Evolutionary conservation across 2,329 filamentous ascomycete species (phyloP).

Genomic region (Xylaria multiplex): DNA sequence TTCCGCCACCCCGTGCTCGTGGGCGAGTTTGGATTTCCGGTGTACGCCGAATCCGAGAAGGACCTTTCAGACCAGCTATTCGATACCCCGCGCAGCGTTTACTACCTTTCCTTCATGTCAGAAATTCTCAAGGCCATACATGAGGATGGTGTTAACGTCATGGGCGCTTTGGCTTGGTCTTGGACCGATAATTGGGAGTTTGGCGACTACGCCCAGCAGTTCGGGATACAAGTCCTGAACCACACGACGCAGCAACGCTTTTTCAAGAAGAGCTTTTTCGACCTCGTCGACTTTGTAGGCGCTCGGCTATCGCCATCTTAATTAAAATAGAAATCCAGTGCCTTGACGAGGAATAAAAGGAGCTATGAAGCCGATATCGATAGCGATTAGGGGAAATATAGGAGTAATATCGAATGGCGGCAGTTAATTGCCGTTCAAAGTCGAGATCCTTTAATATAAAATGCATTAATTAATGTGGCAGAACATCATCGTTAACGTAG

Average conservation of each 20-base stretch:
- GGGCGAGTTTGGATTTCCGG: conserved; percentile 68
- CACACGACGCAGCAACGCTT: conserved; percentile 60
- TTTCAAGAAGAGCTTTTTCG: conserved; percentile 61
- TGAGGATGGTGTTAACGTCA: conserved; percentile 65
- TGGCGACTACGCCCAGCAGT: conserved; percentile 59
- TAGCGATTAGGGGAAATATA: too few species aligned
- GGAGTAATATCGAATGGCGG: too few species aligned
- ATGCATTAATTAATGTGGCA: too few species aligned
- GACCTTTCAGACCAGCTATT: conserved; percentile 61
- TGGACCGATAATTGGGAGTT: conserved; percentile 67
- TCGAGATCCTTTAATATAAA: too few species aligned
- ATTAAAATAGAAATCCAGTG: too few species aligned
- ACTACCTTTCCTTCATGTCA: conserved; percentile 64
- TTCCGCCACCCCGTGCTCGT: conserved; percentile 61
- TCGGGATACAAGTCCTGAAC: conserved; percentile 67
- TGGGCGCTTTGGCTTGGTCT: conserved; percentile 65
- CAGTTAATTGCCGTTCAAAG: too few species aligned
- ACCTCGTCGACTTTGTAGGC: conserved; percentile 14
- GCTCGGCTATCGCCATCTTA: not conserved
- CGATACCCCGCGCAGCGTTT: conserved; percentile 63
- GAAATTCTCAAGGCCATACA: conserved; percentile 66
- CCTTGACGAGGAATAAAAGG: too few species aligned
- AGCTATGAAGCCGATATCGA: too few species aligned
- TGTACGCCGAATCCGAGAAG: conserved; percentile 58
- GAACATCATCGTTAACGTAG: too few species aligned